Evolutionary conservation across 2,329 filamentous ascomycete species (phyloP), one percentile per base, ranked within the genome.

Genomic region (Bipolaris gigantea): DNA sequence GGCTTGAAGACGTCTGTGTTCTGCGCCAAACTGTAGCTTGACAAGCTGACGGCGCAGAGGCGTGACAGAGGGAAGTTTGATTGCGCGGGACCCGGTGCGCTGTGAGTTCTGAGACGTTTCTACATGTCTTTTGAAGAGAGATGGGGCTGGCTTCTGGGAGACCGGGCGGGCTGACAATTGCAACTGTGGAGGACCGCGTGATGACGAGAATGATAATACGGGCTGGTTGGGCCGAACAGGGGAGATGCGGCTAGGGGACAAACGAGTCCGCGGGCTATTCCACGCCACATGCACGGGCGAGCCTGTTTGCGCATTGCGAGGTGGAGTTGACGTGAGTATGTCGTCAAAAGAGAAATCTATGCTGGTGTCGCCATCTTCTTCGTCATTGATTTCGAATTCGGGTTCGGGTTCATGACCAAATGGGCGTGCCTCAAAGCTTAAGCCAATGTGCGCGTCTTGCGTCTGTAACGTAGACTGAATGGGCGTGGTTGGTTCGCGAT

Each of bases 291-390:
- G 41, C 18, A 48, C 21, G 21, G 57, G 57, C 13, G 55, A 59
- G 35, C 51, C 59, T 10, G 57, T 61, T 3, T 48, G 32, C 11
- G 53, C 27, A 21, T 56, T 62, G 35, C 42, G 47, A 9, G 48
- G 45, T 25, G 57, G 62, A 18, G 57, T 63, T 30, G 57, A 55
- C 4, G 57, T 49, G 41, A 55, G 49, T 32, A 61, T 42, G 30
- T 62, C 54, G 6, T 55, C 52, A 41, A 65, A 59, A n/a, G 59
- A 63, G 40, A 61, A 63, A 47, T 62, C 59, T 9, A 61, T 44
- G 25, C 58, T 57, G 27, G 47, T 50, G 16, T 50, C 51, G 16
- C 46, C 50, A 23, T 47, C 48, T n/a, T 54, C 46, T 21, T 50
- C 23, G 11, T 25, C 19, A n/a, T 42, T 25, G 15, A 34, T 18